Base-by-base conservation (phyloP, 2,329 filamentous ascomycete genomes). In the Epichloe festucae region DNA sequence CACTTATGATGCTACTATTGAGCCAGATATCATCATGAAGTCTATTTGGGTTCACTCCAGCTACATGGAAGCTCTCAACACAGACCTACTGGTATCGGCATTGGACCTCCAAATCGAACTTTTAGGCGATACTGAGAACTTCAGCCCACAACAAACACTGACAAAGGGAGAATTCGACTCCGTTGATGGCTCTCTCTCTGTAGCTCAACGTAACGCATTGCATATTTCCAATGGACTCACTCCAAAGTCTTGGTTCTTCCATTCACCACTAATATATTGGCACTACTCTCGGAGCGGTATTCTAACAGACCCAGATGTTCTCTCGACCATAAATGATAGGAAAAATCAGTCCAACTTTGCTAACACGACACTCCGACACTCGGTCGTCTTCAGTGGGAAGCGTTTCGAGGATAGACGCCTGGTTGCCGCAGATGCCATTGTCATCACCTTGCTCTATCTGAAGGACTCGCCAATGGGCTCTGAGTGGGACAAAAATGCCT, bases 201-300 rank as follows among this genome's bases (percentile, higher is more conserved):
- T 67, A 14, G 58, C 61, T 14, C 69, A 77, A 55, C 73, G 79
- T 34, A 76, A 84, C 60, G 63, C 72, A 8, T 70, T 79, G 27
- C 80, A 84, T 60, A 74, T 79, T 49, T 70, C 73, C 57, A 82
- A 83, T 59, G 79, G 78, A 14, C 64, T 81, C 36, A 79, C 74
- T 4, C 76, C 80, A 56, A 69, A 81, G 58, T 80, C 80, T 4
- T 89, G 85, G 85, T 86, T 87, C 58, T 87, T 87, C 61, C 85
- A 90, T 59, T 90, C 87, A n/a, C 86, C 87, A 1, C 68, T 91
- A 50, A 82, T 88, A 65, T 90, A 89, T 65, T 91, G 87, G 87
- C 76, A 81, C 54, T 85, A 82, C 62, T 85, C 74, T n/a, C 61
- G 70, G 5, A 73, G 77, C 1, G 67, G 66, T 6, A 77, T 91